Base-by-base conservation (phyloP, 2,329 filamentous ascomycete genomes). In the Aureobasidium leucospermi region DNA sequence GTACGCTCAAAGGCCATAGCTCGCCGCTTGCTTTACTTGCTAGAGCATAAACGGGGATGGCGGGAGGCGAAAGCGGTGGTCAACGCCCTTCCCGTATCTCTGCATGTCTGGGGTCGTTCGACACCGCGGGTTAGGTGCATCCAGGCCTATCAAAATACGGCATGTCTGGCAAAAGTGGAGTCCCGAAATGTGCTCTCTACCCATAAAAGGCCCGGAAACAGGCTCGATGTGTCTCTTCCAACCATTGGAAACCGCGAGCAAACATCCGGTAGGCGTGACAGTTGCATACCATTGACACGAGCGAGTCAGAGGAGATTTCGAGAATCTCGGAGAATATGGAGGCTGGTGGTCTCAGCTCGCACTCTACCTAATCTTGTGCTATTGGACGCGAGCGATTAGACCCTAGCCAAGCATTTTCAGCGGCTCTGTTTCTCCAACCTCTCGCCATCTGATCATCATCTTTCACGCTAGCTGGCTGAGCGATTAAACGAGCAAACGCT, bases 1-100 rank as follows among this genome's bases (percentile, higher is more conserved):
- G 55, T 58, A 58, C 43, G 34, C 43, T 39, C 23, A 39, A 58
- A 32, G 55, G 55, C 55, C 55, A 48, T 58, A 58, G 55, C 55
- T 58, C 55, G 55, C 53, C 55, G 43, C 55, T 58, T 58, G 55
- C 13, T 48, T 19, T 46, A 41, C 55, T 23, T 38, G 29, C 43
- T 58, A 39, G 55, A 58, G 43, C 55, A 47, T 32, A 47, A 47
- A 48, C 38, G 42, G 55, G 36, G 55, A 58, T 58, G 55, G 55
- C 55, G 55, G 55, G 55, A 16, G 42, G 43, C 55, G 55, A 41
- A 38, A 39, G 42, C 53, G 29, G 41, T 57, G 53, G 53, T 57
- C 53, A 57, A 57, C 42, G 55, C 55, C 34, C 42, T 58, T 58
- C 55, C 55, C 55, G 55, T 47, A 48, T 42, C 43, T 46, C 28